Percentiles rank a stretch among this genome's conserved stretches.
Evolutionary conservation across 257 asterid species (phyloP).

Genomic region (Solanum megistacrolobum): DNA sequence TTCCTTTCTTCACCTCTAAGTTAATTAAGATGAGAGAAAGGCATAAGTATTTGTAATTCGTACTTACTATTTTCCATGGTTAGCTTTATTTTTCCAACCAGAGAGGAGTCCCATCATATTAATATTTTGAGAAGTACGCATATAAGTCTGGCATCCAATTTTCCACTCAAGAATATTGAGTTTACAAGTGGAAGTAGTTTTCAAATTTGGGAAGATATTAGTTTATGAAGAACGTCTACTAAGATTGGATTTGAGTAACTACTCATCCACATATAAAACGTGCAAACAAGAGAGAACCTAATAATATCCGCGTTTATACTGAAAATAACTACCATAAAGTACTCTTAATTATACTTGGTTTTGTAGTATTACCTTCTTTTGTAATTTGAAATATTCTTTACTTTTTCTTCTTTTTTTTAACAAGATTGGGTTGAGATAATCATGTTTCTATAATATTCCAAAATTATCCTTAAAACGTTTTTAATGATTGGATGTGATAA

Average conservation of each 20-base stretch:
- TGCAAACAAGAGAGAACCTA: neutral
- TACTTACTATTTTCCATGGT: neutral
- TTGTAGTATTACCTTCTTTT: neutral
- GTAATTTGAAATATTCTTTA: neutral
- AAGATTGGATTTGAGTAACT: neutral
- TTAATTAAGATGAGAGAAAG: constrained; percentile 1
- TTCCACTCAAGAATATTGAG: neutral
- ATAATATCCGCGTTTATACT: neutral
- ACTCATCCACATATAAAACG: neutral
- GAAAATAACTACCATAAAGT: neutral
- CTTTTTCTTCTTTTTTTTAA: neutral
- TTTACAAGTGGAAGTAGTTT: neutral
- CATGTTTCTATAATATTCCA: neutral
- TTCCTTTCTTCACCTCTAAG: constrained; percentile 39
- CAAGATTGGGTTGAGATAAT: neutral
- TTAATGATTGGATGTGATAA: neutral
- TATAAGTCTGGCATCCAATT: neutral
- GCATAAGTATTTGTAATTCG: neutral
- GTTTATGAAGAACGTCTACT: neutral
- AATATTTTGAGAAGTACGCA: neutral
- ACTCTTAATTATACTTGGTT: neutral
- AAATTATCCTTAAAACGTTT: neutral
- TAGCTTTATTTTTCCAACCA: neutral
- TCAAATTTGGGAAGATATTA: neutral
- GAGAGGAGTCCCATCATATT: neutral